phyloP scores from a whole-genome alignment of 306 rosid species.

The Citrullus colocynthis region DNA sequence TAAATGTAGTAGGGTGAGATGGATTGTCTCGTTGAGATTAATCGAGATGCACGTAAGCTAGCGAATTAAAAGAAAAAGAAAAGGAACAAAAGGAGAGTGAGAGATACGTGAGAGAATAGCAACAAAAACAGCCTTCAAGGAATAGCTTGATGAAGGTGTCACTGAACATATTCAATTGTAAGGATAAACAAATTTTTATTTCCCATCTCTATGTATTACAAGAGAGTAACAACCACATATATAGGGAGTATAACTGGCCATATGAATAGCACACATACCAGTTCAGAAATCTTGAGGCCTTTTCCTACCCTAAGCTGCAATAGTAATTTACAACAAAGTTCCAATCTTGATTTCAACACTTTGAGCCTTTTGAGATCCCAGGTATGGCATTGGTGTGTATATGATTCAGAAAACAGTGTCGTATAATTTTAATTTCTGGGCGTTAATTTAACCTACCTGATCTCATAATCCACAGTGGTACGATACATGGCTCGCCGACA shows the following conservation, averaged over 20 bases:
- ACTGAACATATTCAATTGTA: background rate
- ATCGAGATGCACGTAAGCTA: too few species aligned
- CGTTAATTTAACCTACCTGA: background rate
- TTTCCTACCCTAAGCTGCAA: constrained; percentile 20
- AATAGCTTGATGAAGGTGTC: background rate
- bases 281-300: constrained; percentile 16
- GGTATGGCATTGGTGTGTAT: background rate
- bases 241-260: constrained; percentile 14
- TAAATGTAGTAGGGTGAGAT: too few species aligned
- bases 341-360: constrained; percentile 16
- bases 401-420: background rate
- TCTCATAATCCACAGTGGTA: background rate
- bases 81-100: background rate
- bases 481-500: background rate
- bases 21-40: too few species aligned
- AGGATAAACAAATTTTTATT: constrained; percentile 24
- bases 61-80: too few species aligned
- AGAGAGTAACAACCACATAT: constrained; percentile 16
- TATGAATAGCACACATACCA: constrained; percentile 10
- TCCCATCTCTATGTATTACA: constrained; percentile 24
- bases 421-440: background rate
- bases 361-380: background rate
- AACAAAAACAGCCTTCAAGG: background rate
- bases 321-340: constrained; percentile 14
- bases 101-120: background rate